phyloP scores from a whole-genome alignment of 345 rosid species.

The Sonneratia caseolaris region DNA sequence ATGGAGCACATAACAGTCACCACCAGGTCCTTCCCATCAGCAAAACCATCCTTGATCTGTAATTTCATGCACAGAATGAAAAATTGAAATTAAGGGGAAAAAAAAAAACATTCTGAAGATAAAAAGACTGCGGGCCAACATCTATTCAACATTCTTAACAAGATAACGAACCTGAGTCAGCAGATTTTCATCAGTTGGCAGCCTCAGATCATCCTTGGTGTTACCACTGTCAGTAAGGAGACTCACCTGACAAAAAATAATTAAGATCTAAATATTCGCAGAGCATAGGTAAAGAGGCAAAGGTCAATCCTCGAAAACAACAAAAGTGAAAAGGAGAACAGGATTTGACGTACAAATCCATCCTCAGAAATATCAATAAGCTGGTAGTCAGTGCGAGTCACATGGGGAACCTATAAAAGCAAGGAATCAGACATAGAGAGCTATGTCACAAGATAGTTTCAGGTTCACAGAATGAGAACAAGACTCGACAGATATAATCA shows the following conservation, averaged over 20 bases:
- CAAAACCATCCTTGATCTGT: slow-evolving; percentile 41
- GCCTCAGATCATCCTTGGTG: slow-evolving; percentile 45
- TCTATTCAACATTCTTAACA: too few species aligned
- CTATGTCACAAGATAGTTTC: not conserved
- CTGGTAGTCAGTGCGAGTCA: slow-evolving; percentile 35
- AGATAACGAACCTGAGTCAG: slow-evolving; percentile 22
- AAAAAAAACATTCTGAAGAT: too few species aligned
- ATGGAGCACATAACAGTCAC: slow-evolving; percentile 41
- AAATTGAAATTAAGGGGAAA: too few species aligned
- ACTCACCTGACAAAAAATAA: slow-evolving; percentile 24
- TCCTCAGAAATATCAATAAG: slow-evolving; percentile 43
- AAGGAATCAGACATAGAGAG: not conserved
- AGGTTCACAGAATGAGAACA: not conserved
- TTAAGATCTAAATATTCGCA: not conserved
- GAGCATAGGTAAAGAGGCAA: not conserved
- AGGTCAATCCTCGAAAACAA: not conserved
- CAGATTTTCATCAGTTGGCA: slow-evolving; percentile 38
- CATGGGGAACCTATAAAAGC: slow-evolving; percentile 29
- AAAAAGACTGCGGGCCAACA: not conserved
- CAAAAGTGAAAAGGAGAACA: not conserved
- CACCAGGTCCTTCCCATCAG: slow-evolving; percentile 38
- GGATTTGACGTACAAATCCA: slow-evolving; percentile 31
- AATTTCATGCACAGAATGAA: not conserved
- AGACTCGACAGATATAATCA: not conserved
- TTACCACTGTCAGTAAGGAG: slow-evolving; percentile 36